Conservation (phyloP, 2,329 filamentous ascomycete genomes). For the Neonectria coccinea region DNA sequence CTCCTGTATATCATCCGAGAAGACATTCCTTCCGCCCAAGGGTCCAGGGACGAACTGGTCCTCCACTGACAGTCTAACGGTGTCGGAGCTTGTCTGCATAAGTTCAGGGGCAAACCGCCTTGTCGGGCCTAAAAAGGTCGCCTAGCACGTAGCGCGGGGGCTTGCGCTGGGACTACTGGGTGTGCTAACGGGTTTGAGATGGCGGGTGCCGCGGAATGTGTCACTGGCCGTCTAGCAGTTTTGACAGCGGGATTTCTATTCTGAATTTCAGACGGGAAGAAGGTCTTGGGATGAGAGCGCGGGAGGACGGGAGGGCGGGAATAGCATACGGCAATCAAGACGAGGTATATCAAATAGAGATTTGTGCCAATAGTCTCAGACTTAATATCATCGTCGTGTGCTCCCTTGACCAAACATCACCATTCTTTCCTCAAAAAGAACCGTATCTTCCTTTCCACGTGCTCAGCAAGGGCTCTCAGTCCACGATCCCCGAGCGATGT, state of each 20-base stretch:
- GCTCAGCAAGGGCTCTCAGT: not conserved
- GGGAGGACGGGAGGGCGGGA: too few species aligned
- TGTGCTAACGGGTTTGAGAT: not conserved
- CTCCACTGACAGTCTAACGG: not conserved
- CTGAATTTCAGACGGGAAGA: not conserved
- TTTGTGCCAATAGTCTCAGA: not conserved
- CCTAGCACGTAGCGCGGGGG: too few species aligned
- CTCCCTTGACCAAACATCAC: not conserved
- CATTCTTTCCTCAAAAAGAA: not conserved
- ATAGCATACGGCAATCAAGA: not conserved
- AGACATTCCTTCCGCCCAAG: too few species aligned
- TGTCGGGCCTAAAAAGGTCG: constrained; percentile 5
- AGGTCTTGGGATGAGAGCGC: not conserved
- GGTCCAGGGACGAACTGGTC: too few species aligned
- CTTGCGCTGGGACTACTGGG: not conserved
- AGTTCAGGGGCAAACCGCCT: constrained; percentile 2
- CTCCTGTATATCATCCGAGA: not conserved
- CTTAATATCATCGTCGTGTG: not conserved
- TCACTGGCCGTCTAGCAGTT: not conserved
- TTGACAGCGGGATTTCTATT: not conserved
- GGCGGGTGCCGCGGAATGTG: not conserved
- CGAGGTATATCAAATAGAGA: not conserved
- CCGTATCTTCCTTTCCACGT: not conserved
- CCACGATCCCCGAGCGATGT: not conserved
- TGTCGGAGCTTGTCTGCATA: not conserved